A percentile compares a stretch with the other conserved stretches of the same genome.
Conservation (phyloP, 139 green algal genomes). For the Bryopsis sp. region DNA sequence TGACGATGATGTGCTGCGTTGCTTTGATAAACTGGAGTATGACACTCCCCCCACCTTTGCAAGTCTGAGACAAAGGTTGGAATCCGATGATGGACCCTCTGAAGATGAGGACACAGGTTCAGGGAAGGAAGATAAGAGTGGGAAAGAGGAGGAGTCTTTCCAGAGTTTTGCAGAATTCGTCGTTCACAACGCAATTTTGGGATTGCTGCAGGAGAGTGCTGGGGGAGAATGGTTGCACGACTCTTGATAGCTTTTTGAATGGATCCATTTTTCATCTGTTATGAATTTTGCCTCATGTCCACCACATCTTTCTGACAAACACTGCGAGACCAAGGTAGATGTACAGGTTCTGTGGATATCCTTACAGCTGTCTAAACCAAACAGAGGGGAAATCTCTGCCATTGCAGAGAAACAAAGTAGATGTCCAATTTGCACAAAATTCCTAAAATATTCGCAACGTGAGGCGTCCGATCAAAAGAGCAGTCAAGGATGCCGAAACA, state of each 20-base stretch:
- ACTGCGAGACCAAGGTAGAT: no score
- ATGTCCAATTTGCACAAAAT: background rate
- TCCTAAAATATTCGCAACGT: slow-evolving; percentile 1
- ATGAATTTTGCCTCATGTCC: no score
- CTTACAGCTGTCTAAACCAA: no score
- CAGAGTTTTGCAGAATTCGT: slow-evolving; percentile 34
- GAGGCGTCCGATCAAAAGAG: background rate
- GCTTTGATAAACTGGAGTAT: background rate
- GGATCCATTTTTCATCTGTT: slow-evolving; percentile 1
- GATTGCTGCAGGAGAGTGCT: slow-evolving; percentile 21
- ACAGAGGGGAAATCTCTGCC: no score
- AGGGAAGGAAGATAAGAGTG: slow-evolving; percentile 6
- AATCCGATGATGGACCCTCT: background rate
- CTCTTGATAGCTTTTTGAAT: background rate
- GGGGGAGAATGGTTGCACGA: background rate
- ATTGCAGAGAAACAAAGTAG: no score
- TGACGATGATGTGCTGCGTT: slow-evolving; percentile 17
- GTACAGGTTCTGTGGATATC: no score
- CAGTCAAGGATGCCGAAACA: slow-evolving; percentile 1
- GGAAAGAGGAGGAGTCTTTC: no score
- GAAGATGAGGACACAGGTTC: background rate
- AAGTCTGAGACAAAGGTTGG: slow-evolving; percentile 1
- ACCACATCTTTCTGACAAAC: no score
- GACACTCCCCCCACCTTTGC: slow-evolving; percentile 12
- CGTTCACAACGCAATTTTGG: slow-evolving; percentile 26